These are phyloP conservation scores for Patellaria atrata DNA, from an alignment of 495 filamentous ascomycete species.

Conservation along the genomic window DNA sequence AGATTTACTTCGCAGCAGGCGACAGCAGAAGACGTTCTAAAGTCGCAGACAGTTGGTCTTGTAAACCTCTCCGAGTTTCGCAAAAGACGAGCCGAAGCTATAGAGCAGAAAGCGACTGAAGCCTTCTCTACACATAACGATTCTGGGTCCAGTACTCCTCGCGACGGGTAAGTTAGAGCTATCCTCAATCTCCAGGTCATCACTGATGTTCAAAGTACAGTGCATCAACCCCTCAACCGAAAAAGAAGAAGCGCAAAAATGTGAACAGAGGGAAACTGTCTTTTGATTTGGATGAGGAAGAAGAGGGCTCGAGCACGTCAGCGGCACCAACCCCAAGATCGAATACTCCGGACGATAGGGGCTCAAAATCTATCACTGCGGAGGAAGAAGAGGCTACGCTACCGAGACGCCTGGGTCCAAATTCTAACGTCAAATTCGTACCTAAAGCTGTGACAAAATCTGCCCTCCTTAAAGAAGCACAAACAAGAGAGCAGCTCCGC, in stretches of 20 bases:
- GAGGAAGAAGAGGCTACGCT: conserved; percentile 25
- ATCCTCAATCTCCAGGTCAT: not conserved
- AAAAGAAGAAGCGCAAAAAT: conserved; percentile 52
- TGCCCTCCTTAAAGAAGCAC: conserved; percentile 63
- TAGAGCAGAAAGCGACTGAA: conserved; percentile 81
- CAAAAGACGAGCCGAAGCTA: conserved; percentile 85
- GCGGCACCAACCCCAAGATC: conserved; percentile 13
- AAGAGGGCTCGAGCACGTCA: conserved; percentile 17
- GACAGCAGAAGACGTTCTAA: conserved; percentile 80
- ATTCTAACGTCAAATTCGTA: conserved; percentile 47
- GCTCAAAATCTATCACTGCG: conserved; percentile 27
- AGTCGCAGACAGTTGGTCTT: conserved; percentile 82
- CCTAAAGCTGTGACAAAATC: conserved; percentile 82
- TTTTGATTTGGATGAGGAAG: conserved; percentile 46
- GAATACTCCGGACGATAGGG: conserved; percentile 16
- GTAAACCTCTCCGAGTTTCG: conserved; percentile 90
- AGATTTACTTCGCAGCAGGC: conserved; percentile 68
- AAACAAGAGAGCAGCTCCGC: conserved; percentile 65
- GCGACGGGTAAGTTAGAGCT: conserved; percentile 31
- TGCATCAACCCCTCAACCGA: conserved; percentile 33
- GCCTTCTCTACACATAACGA: conserved; percentile 49
- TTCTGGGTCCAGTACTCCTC: conserved; percentile 38
- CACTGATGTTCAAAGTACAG: conserved; percentile 38
- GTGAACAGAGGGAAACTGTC: conserved; percentile 53
- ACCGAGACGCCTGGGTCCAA: conserved; percentile 46